Percentiles rank a stretch among this genome's conserved stretches.
Evolutionary conservation across 768 basidiomycete species (phyloP).

Genomic region (Leccinum barrowsii): DNA sequence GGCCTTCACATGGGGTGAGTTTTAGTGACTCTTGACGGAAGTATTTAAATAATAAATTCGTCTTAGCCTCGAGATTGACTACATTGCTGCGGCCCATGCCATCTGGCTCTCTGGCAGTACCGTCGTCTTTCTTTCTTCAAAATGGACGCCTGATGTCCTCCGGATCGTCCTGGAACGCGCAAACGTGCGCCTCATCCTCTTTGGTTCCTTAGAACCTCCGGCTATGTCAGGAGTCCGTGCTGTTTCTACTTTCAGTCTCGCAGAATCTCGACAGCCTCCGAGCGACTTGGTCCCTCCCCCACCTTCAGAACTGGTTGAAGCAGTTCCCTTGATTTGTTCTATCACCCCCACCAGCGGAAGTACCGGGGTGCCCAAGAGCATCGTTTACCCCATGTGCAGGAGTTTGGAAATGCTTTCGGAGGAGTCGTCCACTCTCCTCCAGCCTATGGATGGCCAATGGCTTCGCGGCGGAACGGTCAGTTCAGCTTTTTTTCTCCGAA

Average conservation of each 20-base stretch:
- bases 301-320: slow-evolving; percentile 16
- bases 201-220: slow-evolving; percentile 16
- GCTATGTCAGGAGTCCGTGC: slow-evolving; percentile 6
- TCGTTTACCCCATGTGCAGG: slow-evolving; percentile 29
- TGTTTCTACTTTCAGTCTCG: slow-evolving; percentile 19
- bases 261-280: slow-evolving; percentile 8
- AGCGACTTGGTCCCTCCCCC: slow-evolving; percentile 12
- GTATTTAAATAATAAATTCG: neutral
- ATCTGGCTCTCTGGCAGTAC: slow-evolving; percentile 27
- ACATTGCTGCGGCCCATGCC: slow-evolving; percentile 29
- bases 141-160: slow-evolving; percentile 29
- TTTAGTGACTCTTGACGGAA: neutral
- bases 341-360: slow-evolving; percentile 29
- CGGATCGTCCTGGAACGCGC: slow-evolving; percentile 21
- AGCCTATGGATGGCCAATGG: slow-evolving; percentile 30
- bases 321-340: slow-evolving; percentile 25
- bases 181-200: slow-evolving; percentile 21
- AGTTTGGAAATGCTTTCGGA: slow-evolving; percentile 24
- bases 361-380: slow-evolving; percentile 32
- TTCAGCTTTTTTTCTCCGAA: neutral
- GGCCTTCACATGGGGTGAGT: slow-evolving; percentile 28
- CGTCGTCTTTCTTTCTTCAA: slow-evolving; percentile 29
- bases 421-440: slow-evolving; percentile 27
- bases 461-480: slow-evolving; percentile 32
- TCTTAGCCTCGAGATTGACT: slow-evolving; percentile 28